Base-by-base conservation (phyloP, 2,329 filamentous ascomycete genomes). In the Trichoderma atroviride region DNA sequence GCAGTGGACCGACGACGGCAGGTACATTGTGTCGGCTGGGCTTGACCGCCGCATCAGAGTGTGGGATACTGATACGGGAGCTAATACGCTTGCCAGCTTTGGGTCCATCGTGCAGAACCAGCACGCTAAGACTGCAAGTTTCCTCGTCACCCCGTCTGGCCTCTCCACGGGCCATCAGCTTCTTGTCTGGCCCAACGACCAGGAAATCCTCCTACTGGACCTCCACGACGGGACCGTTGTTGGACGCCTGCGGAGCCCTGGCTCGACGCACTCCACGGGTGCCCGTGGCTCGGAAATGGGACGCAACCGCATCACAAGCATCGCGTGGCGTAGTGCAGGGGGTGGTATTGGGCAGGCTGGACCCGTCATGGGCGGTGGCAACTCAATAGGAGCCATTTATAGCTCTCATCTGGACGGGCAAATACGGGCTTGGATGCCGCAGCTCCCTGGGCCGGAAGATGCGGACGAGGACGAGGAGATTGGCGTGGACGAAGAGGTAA, bases 41-140 rank as follows among this genome's bases (percentile, higher is more conserved):
- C 91, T 96, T 69, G 96, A 98, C 77, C 86, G 92, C 60, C 88
- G 91, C 10, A 90, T 98, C 71, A 88, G 94, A 5, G 92, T 97
- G 1, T 98, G 95, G 95, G 87, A 97, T 76, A 88, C 92, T 1
- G 85, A 85, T 0, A 92, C 88, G 0, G 93, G 94, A 2, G 91
- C 91, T 22, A 97, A 98, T 78, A 96, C 92, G 0, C 87, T 97
- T 6, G 92, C 92, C 0, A 94, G 91, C 78, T 98, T 97, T 76
- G 94, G 94, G 0, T 92, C 94, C 0, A 85, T 89, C 33, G 85
- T 97, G 52, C 91, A 90, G 74, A 97, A 97, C 77, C 85, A 82
- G 73, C 89, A 86, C 73, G 82, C 90, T 5, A 87, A 86, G 24
- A 89, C 85, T 70, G 82, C 87, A 24, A 84, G 83, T 57, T 88